Conservation (phyloP, 129 eudicot genomes). For the Tagetes erecta region DNA sequence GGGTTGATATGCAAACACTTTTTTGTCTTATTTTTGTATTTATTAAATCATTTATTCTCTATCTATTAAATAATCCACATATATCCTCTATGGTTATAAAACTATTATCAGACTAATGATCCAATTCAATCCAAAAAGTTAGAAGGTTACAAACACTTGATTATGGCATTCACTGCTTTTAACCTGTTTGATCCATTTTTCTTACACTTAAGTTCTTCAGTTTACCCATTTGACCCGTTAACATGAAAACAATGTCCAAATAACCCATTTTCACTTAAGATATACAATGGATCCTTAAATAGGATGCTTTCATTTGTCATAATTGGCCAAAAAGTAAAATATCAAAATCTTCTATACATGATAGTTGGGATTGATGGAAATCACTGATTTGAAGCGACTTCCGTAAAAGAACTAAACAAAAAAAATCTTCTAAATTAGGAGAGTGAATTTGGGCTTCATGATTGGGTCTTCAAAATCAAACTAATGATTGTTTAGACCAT, state of each 20-base stretch:
- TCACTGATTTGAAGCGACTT: background rate
- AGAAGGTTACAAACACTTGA: background rate
- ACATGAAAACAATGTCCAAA: background rate
- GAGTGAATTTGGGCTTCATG: constrained; percentile 1
- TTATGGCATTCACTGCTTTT: background rate
- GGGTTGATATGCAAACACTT: background rate
- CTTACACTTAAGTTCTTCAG: background rate
- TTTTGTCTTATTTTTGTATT: background rate
- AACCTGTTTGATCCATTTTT: background rate
- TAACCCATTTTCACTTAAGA: background rate
- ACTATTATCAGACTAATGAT: background rate
- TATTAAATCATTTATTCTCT: no score
- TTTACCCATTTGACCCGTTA: background rate
- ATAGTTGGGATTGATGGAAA: background rate
- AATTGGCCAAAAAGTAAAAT: constrained; percentile 7
- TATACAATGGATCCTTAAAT: background rate
- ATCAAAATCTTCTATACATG: background rate
- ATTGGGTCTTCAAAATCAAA: background rate
- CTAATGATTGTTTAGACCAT: background rate
- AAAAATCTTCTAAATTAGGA: background rate
- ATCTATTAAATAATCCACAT: no score
- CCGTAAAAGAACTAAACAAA: background rate
- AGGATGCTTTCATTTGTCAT: background rate
- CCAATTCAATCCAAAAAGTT: background rate
- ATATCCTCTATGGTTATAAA: background rate